Conservation (phyloP, 441 rosid species). For the Macaranga tanarius region DNA sequence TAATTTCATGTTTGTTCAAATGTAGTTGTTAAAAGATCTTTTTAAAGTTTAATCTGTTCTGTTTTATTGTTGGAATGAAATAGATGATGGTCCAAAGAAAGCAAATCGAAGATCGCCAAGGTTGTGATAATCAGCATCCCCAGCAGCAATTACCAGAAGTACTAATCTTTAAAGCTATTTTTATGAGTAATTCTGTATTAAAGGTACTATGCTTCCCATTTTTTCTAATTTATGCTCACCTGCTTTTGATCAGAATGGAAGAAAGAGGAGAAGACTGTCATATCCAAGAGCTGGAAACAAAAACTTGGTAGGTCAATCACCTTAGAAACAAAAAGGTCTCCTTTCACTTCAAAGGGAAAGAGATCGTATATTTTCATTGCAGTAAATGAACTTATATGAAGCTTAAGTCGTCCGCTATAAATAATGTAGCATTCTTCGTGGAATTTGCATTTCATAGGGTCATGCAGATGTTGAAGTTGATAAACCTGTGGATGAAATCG, state of each 20-base stretch:
- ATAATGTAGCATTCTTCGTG: not conserved
- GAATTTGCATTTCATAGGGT: slow-evolving; percentile 26
- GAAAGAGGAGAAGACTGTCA: slow-evolving; percentile 11
- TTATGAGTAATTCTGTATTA: not conserved
- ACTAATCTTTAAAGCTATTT: not conserved
- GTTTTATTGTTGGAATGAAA: not conserved
- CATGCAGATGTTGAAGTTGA: slow-evolving; percentile 28
- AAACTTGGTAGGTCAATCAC: slow-evolving; percentile 8
- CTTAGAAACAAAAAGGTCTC: not conserved
- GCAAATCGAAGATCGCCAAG: slow-evolving; percentile 1
- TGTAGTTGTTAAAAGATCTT: not conserved
- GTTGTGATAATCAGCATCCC: not conserved
- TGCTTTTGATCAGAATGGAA: slow-evolving; percentile 17
- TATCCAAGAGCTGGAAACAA: slow-evolving; percentile 7
- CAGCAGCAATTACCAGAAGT: slow-evolving; percentile 5
- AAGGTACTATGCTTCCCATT: not conserved
- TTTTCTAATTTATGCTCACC: not conserved
- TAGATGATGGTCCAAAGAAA: slow-evolving; percentile 14
- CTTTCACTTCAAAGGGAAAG: not conserved
- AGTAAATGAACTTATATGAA: not conserved
- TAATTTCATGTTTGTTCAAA: not conserved
- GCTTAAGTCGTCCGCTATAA: not conserved
- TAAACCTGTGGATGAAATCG: slow-evolving; percentile 37
- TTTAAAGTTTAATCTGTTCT: not conserved
- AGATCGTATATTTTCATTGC: too few relatives aligned